phyloP scores from a whole-genome alignment of 75 land plant genomes.

The Selaginella tamariscina region DNA sequence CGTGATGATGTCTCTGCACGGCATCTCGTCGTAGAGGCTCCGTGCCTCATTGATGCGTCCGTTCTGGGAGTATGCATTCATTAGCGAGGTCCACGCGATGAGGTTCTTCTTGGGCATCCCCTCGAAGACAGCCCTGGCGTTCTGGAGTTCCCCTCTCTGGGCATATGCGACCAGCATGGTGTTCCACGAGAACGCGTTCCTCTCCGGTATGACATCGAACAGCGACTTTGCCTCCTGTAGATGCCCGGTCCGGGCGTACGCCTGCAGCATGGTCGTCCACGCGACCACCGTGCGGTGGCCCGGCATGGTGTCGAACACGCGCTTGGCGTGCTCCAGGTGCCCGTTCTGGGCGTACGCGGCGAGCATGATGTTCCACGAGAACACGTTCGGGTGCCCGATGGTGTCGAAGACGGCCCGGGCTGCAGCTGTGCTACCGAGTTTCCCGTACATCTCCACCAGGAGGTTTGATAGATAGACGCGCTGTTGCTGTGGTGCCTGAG shows the following conservation, averaged over 20 bases:
- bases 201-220: not conserved
- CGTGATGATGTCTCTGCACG: not conserved
- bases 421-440: not conserved
- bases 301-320: too few species aligned
- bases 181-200: not conserved
- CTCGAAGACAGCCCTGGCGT: not conserved
- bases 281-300: too few species aligned
- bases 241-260: too few species aligned
- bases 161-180: not conserved
- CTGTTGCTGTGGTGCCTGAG: not conserved
- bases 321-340: too few species aligned
- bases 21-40: not conserved
- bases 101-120: not conserved
- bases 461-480: not conserved
- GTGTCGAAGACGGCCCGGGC: slow-evolving; percentile 6
- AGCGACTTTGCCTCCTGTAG: too few species aligned
- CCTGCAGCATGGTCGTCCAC: too few species aligned
- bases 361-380: slow-evolving; percentile 12
- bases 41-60: not conserved
- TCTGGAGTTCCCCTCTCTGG: not conserved
- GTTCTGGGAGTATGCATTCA: not conserved
- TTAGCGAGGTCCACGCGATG: not conserved
- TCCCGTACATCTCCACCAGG: slow-evolving; percentile 10
- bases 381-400: not conserved
- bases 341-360: too few species aligned